These are phyloP conservation scores for Arctium minus DNA, from an alignment of 129 eudicot species.

Conservation along the genomic window DNA sequence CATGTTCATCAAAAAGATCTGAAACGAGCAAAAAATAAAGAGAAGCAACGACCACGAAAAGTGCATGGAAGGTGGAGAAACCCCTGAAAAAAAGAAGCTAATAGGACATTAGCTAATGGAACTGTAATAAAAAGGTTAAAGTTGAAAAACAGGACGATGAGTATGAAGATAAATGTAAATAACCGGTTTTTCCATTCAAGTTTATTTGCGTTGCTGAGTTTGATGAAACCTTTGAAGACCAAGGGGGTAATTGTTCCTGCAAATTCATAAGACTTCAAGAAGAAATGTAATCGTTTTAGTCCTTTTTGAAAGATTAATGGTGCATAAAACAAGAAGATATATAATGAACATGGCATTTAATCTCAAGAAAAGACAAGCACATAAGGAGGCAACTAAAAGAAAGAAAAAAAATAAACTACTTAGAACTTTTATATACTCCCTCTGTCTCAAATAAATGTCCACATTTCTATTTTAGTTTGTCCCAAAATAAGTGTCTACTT, in stretches of 20 bases:
- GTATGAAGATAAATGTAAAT: not conserved
- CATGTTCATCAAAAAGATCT: conserved; percentile 47
- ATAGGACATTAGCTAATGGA: conserved; percentile 2
- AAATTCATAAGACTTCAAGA: conserved; percentile 70
- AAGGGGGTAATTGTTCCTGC: conserved; percentile 53
- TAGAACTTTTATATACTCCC: not conserved
- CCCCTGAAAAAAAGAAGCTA: conserved; percentile 50
- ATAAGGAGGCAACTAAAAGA: not conserved
- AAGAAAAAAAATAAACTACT: not conserved
- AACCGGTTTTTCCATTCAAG: conserved; percentile 88
- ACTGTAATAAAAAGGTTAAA: conserved; percentile 1
- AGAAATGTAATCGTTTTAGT: conserved; percentile 12
- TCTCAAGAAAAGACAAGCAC: not conserved
- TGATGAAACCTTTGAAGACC: conserved; percentile 46
- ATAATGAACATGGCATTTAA: conserved; percentile 5
- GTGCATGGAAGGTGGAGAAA: conserved; percentile 87
- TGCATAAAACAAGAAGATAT: not conserved
- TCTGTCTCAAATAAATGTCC: not conserved
- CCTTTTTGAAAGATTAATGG: not conserved
- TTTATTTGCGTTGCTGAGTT: conserved; percentile 44
- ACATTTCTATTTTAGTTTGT: not conserved
- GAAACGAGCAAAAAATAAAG: conserved; percentile 56
- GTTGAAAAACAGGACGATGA: not conserved
- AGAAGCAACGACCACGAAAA: conserved; percentile 65
- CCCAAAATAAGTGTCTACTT: not conserved